phyloP scores from a whole-genome alignment of 108 stramenopile species.

The Discostella stelligeroides region DNA sequence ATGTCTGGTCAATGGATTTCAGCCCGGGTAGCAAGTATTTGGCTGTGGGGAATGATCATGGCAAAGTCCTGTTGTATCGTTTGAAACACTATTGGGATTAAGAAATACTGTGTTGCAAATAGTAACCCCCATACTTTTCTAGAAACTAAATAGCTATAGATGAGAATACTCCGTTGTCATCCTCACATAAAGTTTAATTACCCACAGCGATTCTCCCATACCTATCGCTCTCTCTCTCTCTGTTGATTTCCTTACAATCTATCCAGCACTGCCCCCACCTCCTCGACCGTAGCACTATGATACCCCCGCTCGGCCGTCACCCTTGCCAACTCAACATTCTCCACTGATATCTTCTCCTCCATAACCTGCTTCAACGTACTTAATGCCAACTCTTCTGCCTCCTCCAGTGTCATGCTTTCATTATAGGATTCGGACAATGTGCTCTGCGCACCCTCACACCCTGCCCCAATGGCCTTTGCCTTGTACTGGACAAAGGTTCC shows the following conservation, averaged over 20 bases:
- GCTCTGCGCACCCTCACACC: constrained; percentile 95
- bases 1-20: constrained; percentile 93
- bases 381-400: constrained; percentile 94
- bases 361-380: constrained; percentile 97
- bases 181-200: background rate
- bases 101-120: constrained; percentile 2
- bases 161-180: no score
- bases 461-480: constrained; percentile 99
- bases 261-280: constrained; percentile 83
- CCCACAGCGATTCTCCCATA: background rate
- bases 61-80: constrained; percentile 91
- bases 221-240: background rate
- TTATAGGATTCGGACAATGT: constrained; percentile 94
- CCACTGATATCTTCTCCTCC: constrained; percentile 98
- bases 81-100: constrained; percentile 72
- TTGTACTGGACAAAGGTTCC: constrained; percentile 99
- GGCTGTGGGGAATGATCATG: constrained; percentile 96
- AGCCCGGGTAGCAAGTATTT: constrained; percentile 87
- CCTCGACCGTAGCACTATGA: constrained; percentile 80
- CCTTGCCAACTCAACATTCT: constrained; percentile 95
- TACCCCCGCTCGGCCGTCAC: constrained; percentile 93
- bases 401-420: constrained; percentile 91
- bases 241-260: constrained; percentile 50
- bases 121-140: no score
- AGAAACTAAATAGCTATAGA: no score